Percentiles rank a stretch among this genome's conserved stretches.
phyloP scores from a whole-genome alignment of 164 flowering plant genomes.

The Magnolia kwangsiensis region DNA sequence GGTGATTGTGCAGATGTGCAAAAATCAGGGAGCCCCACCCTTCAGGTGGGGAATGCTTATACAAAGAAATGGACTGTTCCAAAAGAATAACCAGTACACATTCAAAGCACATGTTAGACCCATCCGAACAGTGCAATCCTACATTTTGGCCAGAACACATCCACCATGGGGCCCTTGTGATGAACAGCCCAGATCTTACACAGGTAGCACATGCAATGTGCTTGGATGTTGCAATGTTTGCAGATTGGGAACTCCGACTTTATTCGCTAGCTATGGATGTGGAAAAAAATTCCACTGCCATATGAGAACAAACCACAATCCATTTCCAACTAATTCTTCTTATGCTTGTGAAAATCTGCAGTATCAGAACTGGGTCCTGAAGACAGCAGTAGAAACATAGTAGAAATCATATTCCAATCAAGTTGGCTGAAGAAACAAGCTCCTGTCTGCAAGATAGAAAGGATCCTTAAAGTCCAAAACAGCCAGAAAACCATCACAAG shows the following conservation, averaged over 20 bases:
- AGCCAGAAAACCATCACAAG: conserved; percentile 63
- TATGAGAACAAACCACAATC: neutral
- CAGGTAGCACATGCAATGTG: neutral
- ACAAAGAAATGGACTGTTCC: neutral
- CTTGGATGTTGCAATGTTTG: neutral
- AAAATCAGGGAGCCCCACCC: neutral
- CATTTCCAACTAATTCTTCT: conserved; percentile 10
- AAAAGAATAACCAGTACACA: neutral
- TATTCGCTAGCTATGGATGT: neutral
- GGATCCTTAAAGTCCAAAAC: conserved; percentile 89
- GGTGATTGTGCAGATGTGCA: neutral
- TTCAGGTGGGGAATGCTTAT: neutral
- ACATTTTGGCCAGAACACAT: no score
- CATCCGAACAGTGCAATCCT: no score
- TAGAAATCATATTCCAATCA: conserved; percentile 95
- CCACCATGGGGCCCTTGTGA: neutral
- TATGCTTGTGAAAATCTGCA: conserved; percentile 19
- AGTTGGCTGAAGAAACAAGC: conserved; percentile 83
- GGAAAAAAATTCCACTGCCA: neutral
- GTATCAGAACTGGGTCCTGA: conserved; percentile 85
- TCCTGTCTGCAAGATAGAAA: conserved; percentile 76
- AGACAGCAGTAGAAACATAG: conserved; percentile 88
- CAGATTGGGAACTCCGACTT: neutral
- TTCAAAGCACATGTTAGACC: no score
- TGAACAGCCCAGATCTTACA: neutral